Percentiles rank a stretch among this genome's conserved stretches.
These are phyloP conservation scores for Magnaporthales sp. DNA, from an alignment of 2,329 filamentous ascomycete species.

Conservation along the genomic window DNA sequence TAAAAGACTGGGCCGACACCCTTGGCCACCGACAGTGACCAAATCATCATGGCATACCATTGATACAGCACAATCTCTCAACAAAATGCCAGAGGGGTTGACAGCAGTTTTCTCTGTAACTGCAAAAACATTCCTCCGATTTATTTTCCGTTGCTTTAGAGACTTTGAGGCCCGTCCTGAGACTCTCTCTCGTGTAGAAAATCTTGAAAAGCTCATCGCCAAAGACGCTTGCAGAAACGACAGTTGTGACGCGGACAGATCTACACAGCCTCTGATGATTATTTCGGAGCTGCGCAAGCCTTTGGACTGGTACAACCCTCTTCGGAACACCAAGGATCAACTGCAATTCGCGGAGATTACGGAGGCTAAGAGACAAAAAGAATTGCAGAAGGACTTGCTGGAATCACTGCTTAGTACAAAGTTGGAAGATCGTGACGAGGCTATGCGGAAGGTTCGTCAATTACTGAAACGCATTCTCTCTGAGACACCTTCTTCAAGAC, in stretches of 20 bases:
- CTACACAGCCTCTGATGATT: neutral
- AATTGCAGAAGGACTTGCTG: neutral
- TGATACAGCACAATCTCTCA: too few relatives aligned
- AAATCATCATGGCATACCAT: constrained; percentile 38
- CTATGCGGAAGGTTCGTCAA: neutral
- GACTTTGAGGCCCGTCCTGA: neutral
- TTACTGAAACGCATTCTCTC: neutral
- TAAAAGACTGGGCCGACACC: constrained; percentile 35
- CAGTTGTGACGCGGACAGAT: neutral
- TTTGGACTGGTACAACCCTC: too few relatives aligned
- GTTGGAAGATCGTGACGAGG: neutral
- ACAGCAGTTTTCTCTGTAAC: constrained; percentile 5
- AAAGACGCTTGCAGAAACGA: neutral
- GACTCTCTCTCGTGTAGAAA: neutral
- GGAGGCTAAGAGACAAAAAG: too few relatives aligned
- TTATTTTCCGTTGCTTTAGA: neutral
- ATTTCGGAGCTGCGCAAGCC: neutral
- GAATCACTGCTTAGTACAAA: neutral
- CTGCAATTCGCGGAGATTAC: neutral
- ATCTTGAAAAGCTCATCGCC: neutral
- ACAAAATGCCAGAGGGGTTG: too few relatives aligned
- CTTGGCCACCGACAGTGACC: constrained; percentile 32
- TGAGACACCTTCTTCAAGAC: neutral
- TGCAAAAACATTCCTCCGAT: neutral
- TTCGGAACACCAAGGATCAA: too few relatives aligned